Evolutionary conservation across 495 filamentous ascomycete species (phyloP), one percentile per base, ranked within the genome.

Genomic region (Lasiosphaeria miniovina): DNA sequence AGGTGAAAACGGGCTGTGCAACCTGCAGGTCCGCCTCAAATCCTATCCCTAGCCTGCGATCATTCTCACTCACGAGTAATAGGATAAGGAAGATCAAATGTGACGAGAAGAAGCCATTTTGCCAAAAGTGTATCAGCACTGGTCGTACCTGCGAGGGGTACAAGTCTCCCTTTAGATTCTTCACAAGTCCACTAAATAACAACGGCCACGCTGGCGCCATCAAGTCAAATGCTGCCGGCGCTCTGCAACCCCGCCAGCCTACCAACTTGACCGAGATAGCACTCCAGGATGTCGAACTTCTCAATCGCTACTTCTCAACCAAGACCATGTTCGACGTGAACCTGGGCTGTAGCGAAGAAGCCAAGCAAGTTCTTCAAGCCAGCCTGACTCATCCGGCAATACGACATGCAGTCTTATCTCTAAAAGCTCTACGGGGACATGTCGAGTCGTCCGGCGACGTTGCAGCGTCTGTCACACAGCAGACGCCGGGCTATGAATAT

Each of bases 1-100:
- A 71, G 66, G 66, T 72, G 65, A 71, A 71, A 65, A 72, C 68
- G 58, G 70, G 71, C 61, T 74, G 71, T 66, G 52, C 55, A 65
- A 74, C 71, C 53, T 74, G 71, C 65, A 74, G 68, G 71, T 74
- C 58, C 69, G 71, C 3, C 38, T 71, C 52, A 65, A 57, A 57
- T 46, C 58, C 59, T 34, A 61, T 62, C 61, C 54, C 46, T 48
- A 61, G 59, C 62, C 71, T 41, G 38, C 38, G 7, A 7, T 8
- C 2, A 41, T 41, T 41, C 38, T 41, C 63, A 69, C 63, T 61
- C 32, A 66, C 55, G 7, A 45, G n/a, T 3, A 49, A 59, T 56
- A 73, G 68, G 54, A 57, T 65, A 36, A 61, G 70, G 8, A 71
- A 68, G 34, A 63, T 73, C 35, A 73, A 73, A 61, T 73, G 70